Conservation (phyloP, 306 rosid species). For the Trifolium dubium region DNA sequence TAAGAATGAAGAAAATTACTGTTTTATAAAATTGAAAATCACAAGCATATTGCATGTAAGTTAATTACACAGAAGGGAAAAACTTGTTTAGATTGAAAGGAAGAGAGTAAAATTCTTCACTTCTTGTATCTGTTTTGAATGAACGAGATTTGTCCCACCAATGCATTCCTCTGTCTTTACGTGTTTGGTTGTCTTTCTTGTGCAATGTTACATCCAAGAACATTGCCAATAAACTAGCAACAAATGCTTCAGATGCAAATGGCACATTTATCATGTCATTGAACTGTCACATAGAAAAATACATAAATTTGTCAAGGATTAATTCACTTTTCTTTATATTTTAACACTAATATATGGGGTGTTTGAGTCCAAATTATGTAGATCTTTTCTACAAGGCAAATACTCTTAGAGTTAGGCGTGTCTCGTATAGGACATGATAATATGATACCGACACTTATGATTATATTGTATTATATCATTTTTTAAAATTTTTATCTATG, state of each 20-base stretch:
- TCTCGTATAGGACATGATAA: no score
- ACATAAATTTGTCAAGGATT: neutral
- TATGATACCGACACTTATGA: no score
- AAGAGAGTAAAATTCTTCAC: slow-evolving; percentile 86
- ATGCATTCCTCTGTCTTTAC: slow-evolving; percentile 84
- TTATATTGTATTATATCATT: no score
- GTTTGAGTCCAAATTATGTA: no score
- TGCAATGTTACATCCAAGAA: slow-evolving; percentile 69
- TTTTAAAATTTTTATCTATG: no score
- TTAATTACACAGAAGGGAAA: slow-evolving; percentile 76
- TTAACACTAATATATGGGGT: no score
- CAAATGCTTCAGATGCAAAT: slow-evolving; percentile 80
- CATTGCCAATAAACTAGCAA: slow-evolving; percentile 73
- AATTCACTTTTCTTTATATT: neutral
- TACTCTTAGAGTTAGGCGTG: no score
- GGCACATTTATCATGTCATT: slow-evolving; percentile 97
- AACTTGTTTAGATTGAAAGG: slow-evolving; percentile 95
- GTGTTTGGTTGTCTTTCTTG: slow-evolving; percentile 64
- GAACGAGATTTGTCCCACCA: slow-evolving; percentile 90
- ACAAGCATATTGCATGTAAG: neutral
- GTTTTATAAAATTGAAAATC: no score
- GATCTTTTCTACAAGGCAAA: no score
- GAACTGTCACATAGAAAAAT: slow-evolving; percentile 54
- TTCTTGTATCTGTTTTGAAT: slow-evolving; percentile 77
- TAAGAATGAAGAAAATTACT: neutral